Evolutionary conservation across 2,329 filamentous ascomycete genomes (phyloP).

Genomic region (Neurospora crassa): DNA sequence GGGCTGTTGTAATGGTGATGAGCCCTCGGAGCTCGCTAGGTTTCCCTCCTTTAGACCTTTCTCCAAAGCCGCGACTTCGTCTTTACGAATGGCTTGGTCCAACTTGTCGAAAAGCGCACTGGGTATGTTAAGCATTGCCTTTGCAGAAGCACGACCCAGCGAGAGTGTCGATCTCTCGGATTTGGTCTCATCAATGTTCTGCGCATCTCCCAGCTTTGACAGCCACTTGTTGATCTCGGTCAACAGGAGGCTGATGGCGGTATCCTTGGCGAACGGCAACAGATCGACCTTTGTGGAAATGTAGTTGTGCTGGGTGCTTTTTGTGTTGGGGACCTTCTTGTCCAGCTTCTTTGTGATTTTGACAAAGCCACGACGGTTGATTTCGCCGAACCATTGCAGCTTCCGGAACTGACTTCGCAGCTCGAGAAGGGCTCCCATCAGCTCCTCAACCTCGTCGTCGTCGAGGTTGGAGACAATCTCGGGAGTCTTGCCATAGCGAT

Average conservation of each 20-base stretch:
- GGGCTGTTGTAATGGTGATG: slow-evolving; percentile 39
- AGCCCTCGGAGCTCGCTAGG: slow-evolving; percentile 39
- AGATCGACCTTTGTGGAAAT: slow-evolving; percentile 85
- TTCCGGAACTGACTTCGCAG: slow-evolving; percentile 81
- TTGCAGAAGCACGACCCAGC: slow-evolving; percentile 65
- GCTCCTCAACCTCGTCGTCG: slow-evolving; percentile 80
- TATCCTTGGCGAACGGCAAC: slow-evolving; percentile 74
- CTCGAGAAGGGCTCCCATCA: slow-evolving; percentile 83
- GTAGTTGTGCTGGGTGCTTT: slow-evolving; percentile 66
- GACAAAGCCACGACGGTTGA: slow-evolving; percentile 88
- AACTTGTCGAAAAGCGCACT: slow-evolving; percentile 58
- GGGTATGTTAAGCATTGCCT: slow-evolving; percentile 64
- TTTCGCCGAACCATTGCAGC: slow-evolving; percentile 94
- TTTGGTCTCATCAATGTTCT: slow-evolving; percentile 63
- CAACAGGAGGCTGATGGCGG: slow-evolving; percentile 37
- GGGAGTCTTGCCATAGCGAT: slow-evolving; percentile 70
- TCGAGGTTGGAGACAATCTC: slow-evolving; percentile 66
- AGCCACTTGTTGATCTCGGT: slow-evolving; percentile 82
- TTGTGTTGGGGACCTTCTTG: slow-evolving; percentile 73
- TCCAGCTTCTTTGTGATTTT: slow-evolving; percentile 99
- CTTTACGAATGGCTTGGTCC: slow-evolving; percentile 61
- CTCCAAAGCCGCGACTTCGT: slow-evolving; percentile 50
- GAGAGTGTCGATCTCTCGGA: slow-evolving; percentile 69
- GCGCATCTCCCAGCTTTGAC: slow-evolving; percentile 67
- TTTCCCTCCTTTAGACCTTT: slow-evolving; percentile 50